Conservation (phyloP, 805 yeast species). For the Yarrowia sp. region DNA sequence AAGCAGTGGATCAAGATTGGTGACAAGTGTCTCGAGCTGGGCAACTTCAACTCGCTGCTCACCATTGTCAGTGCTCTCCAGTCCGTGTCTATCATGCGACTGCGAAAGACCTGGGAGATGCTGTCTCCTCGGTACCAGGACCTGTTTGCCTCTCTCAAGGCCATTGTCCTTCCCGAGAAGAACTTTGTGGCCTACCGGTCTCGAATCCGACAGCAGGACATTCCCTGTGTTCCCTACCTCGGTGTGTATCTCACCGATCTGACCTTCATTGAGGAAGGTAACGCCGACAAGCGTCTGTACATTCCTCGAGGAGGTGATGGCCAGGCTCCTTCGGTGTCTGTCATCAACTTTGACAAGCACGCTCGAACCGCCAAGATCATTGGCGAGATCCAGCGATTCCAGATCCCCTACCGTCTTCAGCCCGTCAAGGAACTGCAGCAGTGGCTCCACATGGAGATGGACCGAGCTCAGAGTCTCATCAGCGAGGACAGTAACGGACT, state of each 20-base stretch:
- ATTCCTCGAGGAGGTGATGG: conserved; percentile 40
- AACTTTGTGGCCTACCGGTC: conserved; percentile 50
- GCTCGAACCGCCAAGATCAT: conserved; percentile 47
- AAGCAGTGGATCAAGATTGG: conserved; percentile 52
- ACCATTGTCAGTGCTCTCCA: conserved; percentile 50
- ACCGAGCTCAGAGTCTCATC: conserved; percentile 46
- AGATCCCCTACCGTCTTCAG: conserved; percentile 43
- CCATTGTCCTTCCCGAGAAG: conserved; percentile 49
- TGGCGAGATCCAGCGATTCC: conserved; percentile 50
- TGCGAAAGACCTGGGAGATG: conserved; percentile 50
- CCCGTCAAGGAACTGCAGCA: conserved; percentile 45
- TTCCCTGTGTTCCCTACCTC: conserved; percentile 50
- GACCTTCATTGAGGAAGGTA: conserved; percentile 52
- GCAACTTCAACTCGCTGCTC: conserved; percentile 49
- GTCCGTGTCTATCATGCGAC: conserved; percentile 49
- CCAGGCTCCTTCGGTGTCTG: conserved; percentile 39
- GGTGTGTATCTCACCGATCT: conserved; percentile 51
- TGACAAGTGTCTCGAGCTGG: conserved; percentile 46
- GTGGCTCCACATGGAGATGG: conserved; percentile 51
- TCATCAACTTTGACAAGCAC: conserved; percentile 51
- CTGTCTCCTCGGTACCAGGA: conserved; percentile 46
- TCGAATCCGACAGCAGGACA: conserved; percentile 44
- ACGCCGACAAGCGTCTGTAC: conserved; percentile 44
- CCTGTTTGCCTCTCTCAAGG: conserved; percentile 45
- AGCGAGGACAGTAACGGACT: conserved; percentile 47